phyloP scores from a whole-genome alignment of 2,329 filamentous ascomycete species.

The Allantophomopsis cytisporea region DNA sequence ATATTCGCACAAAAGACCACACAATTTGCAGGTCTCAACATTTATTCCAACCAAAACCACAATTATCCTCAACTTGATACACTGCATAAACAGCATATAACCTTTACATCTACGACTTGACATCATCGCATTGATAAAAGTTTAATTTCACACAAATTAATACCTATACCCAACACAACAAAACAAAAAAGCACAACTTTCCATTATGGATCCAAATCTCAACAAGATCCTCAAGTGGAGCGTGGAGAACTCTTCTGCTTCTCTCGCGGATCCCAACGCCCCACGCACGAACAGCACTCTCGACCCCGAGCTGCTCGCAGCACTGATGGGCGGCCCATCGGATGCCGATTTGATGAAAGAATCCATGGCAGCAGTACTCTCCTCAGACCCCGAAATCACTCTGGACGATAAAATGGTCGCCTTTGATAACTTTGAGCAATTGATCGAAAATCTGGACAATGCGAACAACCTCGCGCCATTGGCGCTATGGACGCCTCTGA shows the following conservation, averaged over 20 bases:
- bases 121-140: too few species aligned
- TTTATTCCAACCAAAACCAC: too few species aligned
- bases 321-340: slow-evolving; percentile 70
- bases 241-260: slow-evolving; percentile 43
- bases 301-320: slow-evolving; percentile 55
- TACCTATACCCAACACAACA: neutral
- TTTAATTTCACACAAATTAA: too few species aligned
- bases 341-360: slow-evolving; percentile 88
- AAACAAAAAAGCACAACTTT: neutral
- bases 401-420: slow-evolving; percentile 69
- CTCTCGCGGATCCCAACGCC: slow-evolving; percentile 12
- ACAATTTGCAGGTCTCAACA: too few species aligned
- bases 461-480: slow-evolving; percentile 82
- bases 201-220: slow-evolving; percentile 16
- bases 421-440: slow-evolving; percentile 90
- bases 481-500: slow-evolving; percentile 68
- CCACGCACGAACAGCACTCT: slow-evolving; percentile 26
- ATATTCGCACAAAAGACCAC: too few species aligned
- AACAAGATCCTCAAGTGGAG: slow-evolving; percentile 21
- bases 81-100: too few species aligned
- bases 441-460: slow-evolving; percentile 89
- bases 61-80: too few species aligned
- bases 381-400: slow-evolving; percentile 43
- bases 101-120: too few species aligned
- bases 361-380: slow-evolving; percentile 64